Conservation (phyloP, 2,329 filamentous ascomycete genomes). For the Cercospora berteroae region DNA sequence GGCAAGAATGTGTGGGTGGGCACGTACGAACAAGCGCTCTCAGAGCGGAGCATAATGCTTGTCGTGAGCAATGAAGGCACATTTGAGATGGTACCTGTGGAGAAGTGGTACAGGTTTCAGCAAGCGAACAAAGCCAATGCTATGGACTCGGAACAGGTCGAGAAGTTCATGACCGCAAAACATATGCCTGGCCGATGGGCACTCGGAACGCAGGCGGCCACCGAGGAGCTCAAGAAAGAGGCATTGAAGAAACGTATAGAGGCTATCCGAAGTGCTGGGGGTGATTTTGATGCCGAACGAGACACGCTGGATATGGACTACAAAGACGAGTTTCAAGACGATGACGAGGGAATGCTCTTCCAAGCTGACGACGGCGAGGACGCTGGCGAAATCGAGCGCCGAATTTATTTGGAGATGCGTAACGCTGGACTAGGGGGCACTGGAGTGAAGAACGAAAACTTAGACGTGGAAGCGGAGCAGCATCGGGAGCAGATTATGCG, state of each 20-base stretch:
- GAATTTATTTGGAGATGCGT: constrained; percentile 75
- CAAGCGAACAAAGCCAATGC: constrained; percentile 62
- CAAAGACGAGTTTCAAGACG: constrained; percentile 77
- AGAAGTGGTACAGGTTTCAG: constrained; percentile 92
- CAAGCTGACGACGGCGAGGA: constrained; percentile 79
- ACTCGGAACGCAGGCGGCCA: constrained; percentile 59
- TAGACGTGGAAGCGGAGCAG: constrained; percentile 54
- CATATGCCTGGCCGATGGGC: constrained; percentile 77
- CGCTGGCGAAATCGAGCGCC: constrained; percentile 62
- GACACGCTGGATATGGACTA: constrained; percentile 66
- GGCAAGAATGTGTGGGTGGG: constrained; percentile 93
- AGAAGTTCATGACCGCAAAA: constrained; percentile 78
- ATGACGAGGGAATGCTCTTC: constrained; percentile 74
- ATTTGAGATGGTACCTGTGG: constrained; percentile 84
- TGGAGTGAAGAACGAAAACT: constrained; percentile 51
- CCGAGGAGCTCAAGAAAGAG: constrained; percentile 30
- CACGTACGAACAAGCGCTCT: constrained; percentile 83
- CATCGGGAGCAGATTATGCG: constrained; percentile 67
- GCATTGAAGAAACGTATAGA: constrained; percentile 46
- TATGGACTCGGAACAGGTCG: constrained; percentile 78
- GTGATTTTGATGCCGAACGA: constrained; percentile 55
- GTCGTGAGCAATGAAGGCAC: constrained; percentile 66
- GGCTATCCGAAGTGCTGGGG: constrained; percentile 27
- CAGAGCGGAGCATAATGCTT: constrained; percentile 75
- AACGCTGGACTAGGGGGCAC: constrained; percentile 73